Percentiles rank a stretch among this genome's conserved stretches.
Evolutionary conservation across 83 land plant species (phyloP).

Genomic region (Diphasiastrum complanatum): DNA sequence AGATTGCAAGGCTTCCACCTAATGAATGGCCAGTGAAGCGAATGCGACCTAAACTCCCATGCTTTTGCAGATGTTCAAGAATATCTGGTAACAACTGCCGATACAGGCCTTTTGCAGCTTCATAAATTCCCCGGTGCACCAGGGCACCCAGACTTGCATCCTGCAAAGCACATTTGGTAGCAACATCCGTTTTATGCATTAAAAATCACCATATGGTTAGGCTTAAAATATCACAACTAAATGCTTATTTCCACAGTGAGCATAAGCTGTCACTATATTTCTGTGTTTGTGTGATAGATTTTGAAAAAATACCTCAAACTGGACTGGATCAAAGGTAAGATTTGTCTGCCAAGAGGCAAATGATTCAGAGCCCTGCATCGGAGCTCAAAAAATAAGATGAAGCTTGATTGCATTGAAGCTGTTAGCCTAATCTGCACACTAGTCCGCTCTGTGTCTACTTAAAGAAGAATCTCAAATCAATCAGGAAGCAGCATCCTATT

Average conservation of each 20-base stretch:
- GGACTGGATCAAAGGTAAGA: background rate
- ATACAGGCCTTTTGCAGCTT: conserved; percentile 1
- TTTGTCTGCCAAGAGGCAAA: background rate
- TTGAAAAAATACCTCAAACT: background rate
- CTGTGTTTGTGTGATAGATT: no score
- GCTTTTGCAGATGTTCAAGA: background rate
- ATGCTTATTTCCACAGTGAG: background rate
- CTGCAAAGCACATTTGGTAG: background rate
- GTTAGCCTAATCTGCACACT: no score
- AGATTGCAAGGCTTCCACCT: background rate
- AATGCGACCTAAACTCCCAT: background rate
- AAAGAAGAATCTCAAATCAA: no score
- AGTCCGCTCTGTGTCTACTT: no score
- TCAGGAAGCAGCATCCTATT: no score
- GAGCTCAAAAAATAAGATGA: no score
- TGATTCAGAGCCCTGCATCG: no score
- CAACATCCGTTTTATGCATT: no score
- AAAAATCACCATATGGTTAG: no score
- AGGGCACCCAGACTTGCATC: background rate
- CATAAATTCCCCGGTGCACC: background rate
- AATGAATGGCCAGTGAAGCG: no score
- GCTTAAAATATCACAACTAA: background rate
- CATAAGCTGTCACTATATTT: background rate
- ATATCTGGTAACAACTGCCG: background rate
- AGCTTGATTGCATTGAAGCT: no score